Conservation (phyloP, 2,329 filamentous ascomycete genomes). For the Beauveria sp. region DNA sequence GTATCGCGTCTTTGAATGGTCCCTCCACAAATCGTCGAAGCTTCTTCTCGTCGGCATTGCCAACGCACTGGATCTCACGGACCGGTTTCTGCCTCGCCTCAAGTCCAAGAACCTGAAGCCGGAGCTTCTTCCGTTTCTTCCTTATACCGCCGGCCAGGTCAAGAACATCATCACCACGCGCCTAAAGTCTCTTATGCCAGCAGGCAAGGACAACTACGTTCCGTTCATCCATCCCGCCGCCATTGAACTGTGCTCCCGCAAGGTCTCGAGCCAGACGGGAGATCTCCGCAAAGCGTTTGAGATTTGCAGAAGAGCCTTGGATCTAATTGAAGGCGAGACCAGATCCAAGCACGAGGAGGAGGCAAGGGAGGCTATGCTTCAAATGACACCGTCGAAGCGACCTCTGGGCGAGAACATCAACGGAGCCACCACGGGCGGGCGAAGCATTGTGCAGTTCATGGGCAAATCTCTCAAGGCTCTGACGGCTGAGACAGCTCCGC, state of each 20-base stretch:
- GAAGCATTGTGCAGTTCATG: slow-evolving; percentile 41
- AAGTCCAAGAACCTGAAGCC: slow-evolving; percentile 91
- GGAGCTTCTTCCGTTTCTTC: slow-evolving; percentile 81
- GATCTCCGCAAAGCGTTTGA: slow-evolving; percentile 94
- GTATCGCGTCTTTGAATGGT: slow-evolving; percentile 96
- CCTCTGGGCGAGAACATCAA: slow-evolving; percentile 79
- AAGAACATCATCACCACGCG: slow-evolving; percentile 79
- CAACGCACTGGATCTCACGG: slow-evolving; percentile 91
- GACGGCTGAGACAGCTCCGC: slow-evolving; percentile 72
- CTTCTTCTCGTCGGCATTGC: slow-evolving; percentile 87
- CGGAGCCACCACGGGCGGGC: slow-evolving; percentile 35
- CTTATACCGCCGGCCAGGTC: slow-evolving; percentile 83
- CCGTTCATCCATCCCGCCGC: slow-evolving; percentile 92
- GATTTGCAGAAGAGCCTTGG: slow-evolving; percentile 81
- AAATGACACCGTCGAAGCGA: slow-evolving; percentile 63
- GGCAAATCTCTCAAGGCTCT: slow-evolving; percentile 51
- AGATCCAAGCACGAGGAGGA: slow-evolving; percentile 63
- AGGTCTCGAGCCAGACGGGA: slow-evolving; percentile 88
- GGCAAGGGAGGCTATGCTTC: slow-evolving; percentile 46
- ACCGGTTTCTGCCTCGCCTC: slow-evolving; percentile 86
- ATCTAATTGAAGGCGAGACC: slow-evolving; percentile 81
- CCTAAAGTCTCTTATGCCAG: slow-evolving; percentile 64
- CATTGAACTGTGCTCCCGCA: slow-evolving; percentile 88
- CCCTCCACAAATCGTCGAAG: slow-evolving; percentile 69
- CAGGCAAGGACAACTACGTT: slow-evolving; percentile 51